Evolutionary conservation across 73 alveolate genomes (phyloP).

Genomic region (Symbiodinium pilosum): DNA sequence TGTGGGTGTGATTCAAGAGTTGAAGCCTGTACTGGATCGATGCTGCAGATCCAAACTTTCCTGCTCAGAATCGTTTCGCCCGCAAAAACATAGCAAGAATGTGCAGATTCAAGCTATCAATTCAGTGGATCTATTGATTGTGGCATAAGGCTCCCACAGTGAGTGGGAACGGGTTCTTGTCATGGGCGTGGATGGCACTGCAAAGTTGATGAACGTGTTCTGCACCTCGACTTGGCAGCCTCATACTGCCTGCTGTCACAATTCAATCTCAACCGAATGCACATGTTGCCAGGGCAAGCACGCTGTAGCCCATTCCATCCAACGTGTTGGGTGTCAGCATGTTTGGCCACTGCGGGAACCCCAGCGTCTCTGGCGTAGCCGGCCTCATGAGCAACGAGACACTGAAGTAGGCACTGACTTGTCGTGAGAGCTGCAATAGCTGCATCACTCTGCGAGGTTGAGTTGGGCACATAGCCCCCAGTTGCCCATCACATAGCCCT

Average conservation of each 20-base stretch:
- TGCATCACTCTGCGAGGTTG: not conserved
- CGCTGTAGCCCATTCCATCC: constrained; percentile 19
- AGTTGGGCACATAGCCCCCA: not conserved
- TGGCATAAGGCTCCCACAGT: not conserved
- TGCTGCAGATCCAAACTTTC: not conserved
- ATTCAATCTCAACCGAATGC: not conserved
- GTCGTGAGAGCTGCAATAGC: not conserved
- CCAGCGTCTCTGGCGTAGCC: not conserved
- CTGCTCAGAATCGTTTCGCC: not conserved
- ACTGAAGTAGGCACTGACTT: not conserved
- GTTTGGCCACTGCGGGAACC: not conserved
- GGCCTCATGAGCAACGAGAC: too few relatives aligned
- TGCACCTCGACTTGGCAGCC: not conserved
- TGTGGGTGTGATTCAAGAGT: too few relatives aligned
- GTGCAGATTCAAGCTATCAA: too few relatives aligned
- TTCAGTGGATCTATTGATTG: not conserved
- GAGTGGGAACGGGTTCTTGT: constrained; percentile 5
- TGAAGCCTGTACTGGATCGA: too few relatives aligned
- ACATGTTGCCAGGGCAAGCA: not conserved
- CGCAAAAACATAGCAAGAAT: too few relatives aligned
- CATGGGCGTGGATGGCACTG: constrained; percentile 6
- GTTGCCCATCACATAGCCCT: not conserved
- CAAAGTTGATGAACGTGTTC: constrained; percentile 5
- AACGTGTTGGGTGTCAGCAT: not conserved
- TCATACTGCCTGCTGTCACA: too few relatives aligned